Evolutionary conservation across 1,139 yeast genomes (phyloP), one percentile per base, ranked within the genome.

Genomic region (Suhomyces bokatorum): DNA sequence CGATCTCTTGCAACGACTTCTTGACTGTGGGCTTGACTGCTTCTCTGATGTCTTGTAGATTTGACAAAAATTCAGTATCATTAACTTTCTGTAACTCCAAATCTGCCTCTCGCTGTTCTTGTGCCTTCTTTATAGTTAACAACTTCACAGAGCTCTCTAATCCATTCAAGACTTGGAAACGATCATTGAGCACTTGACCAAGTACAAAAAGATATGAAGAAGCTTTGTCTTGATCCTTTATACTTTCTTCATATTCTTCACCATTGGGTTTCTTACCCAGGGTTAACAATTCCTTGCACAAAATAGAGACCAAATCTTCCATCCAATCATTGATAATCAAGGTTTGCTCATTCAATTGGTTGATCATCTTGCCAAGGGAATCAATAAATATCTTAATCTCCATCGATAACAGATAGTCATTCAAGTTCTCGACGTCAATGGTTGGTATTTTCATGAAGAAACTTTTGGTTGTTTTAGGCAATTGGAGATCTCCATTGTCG

Each of bases 201-300:
- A 90, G 53, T 9, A 82, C 79, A 47, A 83, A 86, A 42, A 90
- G 69, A 48, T 83, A 79, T 1, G 81, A 75, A 36, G 82, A 82
- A 0, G 84, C 84, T 47, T 75, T 73, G 47, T 85, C 95, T 62
- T 91, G 98, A 38, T 79, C 83, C 35, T 80, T 79, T 40, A 91
- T 70, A 0, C 95, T 82, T 13, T 77, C 77, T 22, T 80, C 83
- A 60, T 90, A 93, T 55, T 90, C 97, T 44, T 81, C 87, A 15
- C 95, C 95, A 48, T 81, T 81, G 1, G 85, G 83, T 42, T 73
- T 73, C 40, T 71, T 69, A 13, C 74, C 76, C 32, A 70, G 73
- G 2, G 67, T 60, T 49, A 67, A 68, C 31, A 81, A 67, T 7
- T 77, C 83, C 41, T 67, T 70, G 43, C 67, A 63, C 48, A 83